Percentiles rank a stretch among this genome's conserved stretches.
Conservation (phyloP, 1,139 yeast species). For the Yamadazyma jaroonii region DNA sequence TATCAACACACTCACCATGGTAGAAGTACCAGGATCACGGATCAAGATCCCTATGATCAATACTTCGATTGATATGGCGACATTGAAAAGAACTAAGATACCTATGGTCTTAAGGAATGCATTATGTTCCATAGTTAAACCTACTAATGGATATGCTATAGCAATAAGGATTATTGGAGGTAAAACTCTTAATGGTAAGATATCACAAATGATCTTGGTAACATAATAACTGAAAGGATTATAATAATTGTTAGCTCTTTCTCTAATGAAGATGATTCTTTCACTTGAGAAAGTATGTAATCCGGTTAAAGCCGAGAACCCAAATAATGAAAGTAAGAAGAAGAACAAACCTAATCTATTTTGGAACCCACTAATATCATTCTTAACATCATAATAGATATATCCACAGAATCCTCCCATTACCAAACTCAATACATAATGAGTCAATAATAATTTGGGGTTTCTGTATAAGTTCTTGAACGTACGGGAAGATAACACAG, state of each 20-base stretch:
- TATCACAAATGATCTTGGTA: conserved; percentile 85
- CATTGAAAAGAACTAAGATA: conserved; percentile 75
- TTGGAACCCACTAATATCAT: conserved; percentile 95
- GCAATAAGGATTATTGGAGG: conserved; percentile 86
- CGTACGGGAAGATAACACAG: conserved; percentile 76
- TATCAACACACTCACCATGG: conserved; percentile 81
- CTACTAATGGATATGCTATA: conserved; percentile 89
- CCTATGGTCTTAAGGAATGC: conserved; percentile 73
- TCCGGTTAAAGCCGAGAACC: conserved; percentile 90
- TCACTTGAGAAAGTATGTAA: conserved; percentile 85
- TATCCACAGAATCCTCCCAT: conserved; percentile 86
- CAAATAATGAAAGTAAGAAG: conserved; percentile 85
- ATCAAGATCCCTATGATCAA: conserved; percentile 82
- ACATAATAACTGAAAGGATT: conserved; percentile 80
- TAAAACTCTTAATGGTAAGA: conserved; percentile 80
- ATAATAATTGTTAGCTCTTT: conserved; percentile 91
- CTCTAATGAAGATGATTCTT: conserved; percentile 83
- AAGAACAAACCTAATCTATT: conserved; percentile 91
- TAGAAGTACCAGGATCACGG: conserved; percentile 91
- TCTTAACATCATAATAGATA: conserved; percentile 74
- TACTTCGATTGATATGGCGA: conserved; percentile 83
- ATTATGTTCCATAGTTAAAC: conserved; percentile 72
- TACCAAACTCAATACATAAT: conserved; percentile 70
- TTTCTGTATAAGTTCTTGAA: conserved; percentile 90
- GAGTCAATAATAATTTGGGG: conserved; percentile 80